A percentile compares a stretch with the other conserved stretches of the same genome.
These are phyloP conservation scores for Pichia sp. DNA, from an alignment of 1,139 yeast genomes.

Conservation along the genomic window DNA sequence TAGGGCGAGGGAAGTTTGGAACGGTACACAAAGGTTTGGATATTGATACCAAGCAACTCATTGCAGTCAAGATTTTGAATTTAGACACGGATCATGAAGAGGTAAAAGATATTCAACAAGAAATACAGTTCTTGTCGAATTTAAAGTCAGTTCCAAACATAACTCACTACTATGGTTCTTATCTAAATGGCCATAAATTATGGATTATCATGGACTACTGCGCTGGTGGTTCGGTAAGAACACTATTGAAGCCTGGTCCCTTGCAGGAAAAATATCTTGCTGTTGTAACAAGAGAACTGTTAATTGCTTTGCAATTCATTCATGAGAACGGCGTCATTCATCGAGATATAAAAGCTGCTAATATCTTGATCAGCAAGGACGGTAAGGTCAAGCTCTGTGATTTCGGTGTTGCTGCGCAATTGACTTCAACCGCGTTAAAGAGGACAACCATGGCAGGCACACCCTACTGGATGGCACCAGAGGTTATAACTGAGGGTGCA, in stretches of 20 bases:
- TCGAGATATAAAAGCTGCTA: constrained; percentile 94
- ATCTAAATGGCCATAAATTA: constrained; percentile 76
- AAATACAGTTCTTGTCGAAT: constrained; percentile 80
- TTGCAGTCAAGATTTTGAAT: constrained; percentile 90
- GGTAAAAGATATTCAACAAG: constrained; percentile 91
- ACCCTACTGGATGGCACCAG: constrained; percentile 99
- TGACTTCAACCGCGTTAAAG: constrained; percentile 70
- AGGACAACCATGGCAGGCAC: constrained; percentile 98
- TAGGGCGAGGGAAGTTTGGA: constrained; percentile 96
- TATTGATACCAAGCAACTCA: constrained; percentile 63
- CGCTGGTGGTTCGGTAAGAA: constrained; percentile 93
- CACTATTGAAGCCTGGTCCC: constrained; percentile 81
- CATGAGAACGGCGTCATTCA: constrained; percentile 92
- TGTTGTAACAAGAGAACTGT: constrained; percentile 74
- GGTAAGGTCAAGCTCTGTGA: constrained; percentile 92
- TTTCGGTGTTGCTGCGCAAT: constrained; percentile 96
- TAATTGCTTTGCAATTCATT: constrained; percentile 73
- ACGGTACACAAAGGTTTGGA: constrained; percentile 85
- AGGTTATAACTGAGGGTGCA: constrained; percentile 86
- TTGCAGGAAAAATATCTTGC: constrained; percentile 82
- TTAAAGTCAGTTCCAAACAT: constrained; percentile 84
- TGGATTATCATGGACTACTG: constrained; percentile 99
- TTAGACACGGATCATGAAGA: constrained; percentile 93
- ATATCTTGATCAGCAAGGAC: constrained; percentile 80
- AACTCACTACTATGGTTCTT: constrained; percentile 88